Evolutionary conservation across 208 protist species (phyloP).

Genomic region (Trypanosomatidae sp.): DNA sequence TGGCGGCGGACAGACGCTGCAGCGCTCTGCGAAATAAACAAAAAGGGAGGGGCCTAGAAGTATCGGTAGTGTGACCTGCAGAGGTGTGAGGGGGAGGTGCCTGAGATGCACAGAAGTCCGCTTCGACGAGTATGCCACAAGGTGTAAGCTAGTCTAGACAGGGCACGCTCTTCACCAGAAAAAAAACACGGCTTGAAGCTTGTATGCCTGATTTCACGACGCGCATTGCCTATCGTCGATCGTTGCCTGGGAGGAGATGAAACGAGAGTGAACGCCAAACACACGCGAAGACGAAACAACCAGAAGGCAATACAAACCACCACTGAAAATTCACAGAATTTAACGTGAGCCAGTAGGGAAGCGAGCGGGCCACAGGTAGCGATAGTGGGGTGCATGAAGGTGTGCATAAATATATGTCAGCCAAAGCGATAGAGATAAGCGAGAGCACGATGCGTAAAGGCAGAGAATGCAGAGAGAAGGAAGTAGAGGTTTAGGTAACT

Average conservation of each 20-base stretch:
- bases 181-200: background rate
- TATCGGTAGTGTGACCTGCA: background rate
- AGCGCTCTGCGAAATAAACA: background rate
- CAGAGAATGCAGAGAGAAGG: background rate
- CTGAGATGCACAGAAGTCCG: background rate
- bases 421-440: background rate
- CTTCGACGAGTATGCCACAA: background rate
- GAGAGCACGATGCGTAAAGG: background rate
- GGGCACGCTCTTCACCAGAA: background rate
- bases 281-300: background rate
- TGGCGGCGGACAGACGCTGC: background rate
- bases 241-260: background rate
- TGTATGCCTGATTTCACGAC: background rate
- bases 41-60: too few relatives aligned
- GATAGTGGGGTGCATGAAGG: background rate
- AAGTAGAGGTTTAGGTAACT: background rate
- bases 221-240: background rate
- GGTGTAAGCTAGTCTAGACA: background rate
- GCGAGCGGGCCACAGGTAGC: background rate
- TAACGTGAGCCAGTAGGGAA: background rate
- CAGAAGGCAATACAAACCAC: background rate
- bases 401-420: background rate
- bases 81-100: background rate
- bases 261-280: background rate
- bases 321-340: background rate